Conservation (phyloP, 2,329 filamentous ascomycete species). For the Cladosporium cucumerinum region DNA sequence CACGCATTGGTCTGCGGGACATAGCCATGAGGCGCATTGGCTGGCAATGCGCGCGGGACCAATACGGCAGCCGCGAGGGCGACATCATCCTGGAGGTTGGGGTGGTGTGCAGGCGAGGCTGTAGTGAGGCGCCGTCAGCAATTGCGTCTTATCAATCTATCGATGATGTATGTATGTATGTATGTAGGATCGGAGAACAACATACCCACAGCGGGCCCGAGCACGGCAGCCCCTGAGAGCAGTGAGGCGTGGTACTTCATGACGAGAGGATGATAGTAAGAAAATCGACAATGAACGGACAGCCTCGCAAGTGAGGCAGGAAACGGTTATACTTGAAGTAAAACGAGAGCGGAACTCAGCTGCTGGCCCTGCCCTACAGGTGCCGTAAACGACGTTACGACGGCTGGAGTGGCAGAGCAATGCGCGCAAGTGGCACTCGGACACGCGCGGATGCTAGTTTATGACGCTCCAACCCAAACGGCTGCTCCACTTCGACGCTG, state of each 20-base stretch:
- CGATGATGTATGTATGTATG: neutral
- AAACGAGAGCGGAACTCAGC: neutral
- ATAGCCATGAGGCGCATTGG: conserved; percentile 65
- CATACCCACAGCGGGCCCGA: conserved; percentile 5
- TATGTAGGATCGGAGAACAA: neutral
- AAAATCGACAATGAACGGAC: neutral
- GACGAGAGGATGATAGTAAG: neutral
- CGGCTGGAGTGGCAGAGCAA: neutral
- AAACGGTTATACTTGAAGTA: conserved; percentile 4
- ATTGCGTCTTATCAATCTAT: neutral
- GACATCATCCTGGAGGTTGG: conserved; percentile 5
- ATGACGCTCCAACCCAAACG: neutral
- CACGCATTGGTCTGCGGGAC: conserved; percentile 66
- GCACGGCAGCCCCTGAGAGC: conserved; percentile 13
- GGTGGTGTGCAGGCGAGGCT: conserved; percentile 13
- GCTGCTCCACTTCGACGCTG: neutral
- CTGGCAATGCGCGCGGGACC: conserved; percentile 35
- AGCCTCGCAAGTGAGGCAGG: neutral
- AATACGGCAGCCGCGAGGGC: conserved; percentile 2
- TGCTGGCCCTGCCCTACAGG: neutral
- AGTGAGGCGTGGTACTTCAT: conserved; percentile 9
- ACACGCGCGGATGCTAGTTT: conserved; percentile 14
- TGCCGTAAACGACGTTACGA: neutral
- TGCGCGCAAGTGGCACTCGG: conserved; percentile 10
- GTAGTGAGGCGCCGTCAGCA: neutral